Base-by-base conservation (phyloP, 129 eudicot genomes). In the Tagetes erecta region DNA sequence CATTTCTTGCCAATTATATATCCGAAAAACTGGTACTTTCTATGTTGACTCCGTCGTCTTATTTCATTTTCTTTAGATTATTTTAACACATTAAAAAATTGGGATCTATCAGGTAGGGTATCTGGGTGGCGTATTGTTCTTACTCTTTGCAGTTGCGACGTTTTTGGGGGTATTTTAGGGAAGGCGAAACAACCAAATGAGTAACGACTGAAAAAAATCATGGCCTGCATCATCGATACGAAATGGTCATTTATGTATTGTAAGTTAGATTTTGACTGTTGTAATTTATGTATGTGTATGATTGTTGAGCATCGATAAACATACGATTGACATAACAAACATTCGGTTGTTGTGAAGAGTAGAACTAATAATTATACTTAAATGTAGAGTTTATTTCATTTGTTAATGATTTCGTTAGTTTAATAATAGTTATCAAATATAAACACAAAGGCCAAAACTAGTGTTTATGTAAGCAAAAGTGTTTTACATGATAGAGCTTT, bases 11-110 rank as follows among this genome's bases (percentile, higher is more conserved):
- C 74, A 85, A 87, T 37, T 91, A 91, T 77, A 91, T 91, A 37
- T 94, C 99, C 49, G 99, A 94, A 62, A 94, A 94, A 78, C 76
- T 94, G 96, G 99, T 94, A 82, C 38, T 36, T 44, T n/a, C 14
- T 52, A 12, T 35, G 60, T 46, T 3, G 64, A 37, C 27, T 27
- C n/a, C 13, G 11, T 68, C 36, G 34, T 45, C 56, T 38, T 70
- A 31, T 47, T 13, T 51, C 2, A 42, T 2, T 49, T 39, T 64
- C 41, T 2, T 40, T 31, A 59, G 44, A n/a, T 67, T 77, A 40
- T 2, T 8, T 78, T 45, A 3, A 8, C 50, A 20, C 6, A n/a
- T 46, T 63, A 67, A 51, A 33, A 57, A 33, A 34, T 81, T 27
- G 36, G 37, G 57, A 71, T 79, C 2, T 65, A 13, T 66, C 86